Evolutionary conservation across 2,329 filamentous ascomycete genomes (phyloP).

Genomic region (Sarocladium brachiariae): DNA sequence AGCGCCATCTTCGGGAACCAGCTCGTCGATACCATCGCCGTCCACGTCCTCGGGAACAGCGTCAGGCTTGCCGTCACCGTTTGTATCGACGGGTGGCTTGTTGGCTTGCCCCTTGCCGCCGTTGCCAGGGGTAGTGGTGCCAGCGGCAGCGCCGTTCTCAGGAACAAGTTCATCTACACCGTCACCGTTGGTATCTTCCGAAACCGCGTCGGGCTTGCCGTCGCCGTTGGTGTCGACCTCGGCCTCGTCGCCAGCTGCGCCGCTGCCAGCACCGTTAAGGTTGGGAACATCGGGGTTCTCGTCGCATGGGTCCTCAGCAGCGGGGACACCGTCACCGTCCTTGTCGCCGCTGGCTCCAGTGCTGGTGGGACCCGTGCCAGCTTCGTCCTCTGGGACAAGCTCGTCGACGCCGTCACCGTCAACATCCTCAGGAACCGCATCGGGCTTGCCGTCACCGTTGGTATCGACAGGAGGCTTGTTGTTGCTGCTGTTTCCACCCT

Average conservation of each 20-base stretch:
- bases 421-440: background rate
- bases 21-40: no score
- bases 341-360: background rate
- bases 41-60: no score
- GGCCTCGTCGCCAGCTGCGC: background rate
- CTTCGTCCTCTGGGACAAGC: background rate
- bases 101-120: background rate
- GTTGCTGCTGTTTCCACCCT: no score
- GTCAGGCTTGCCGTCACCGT: no score
- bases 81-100: background rate
- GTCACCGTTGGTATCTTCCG: background rate
- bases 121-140: background rate
- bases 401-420: slow-evolving; percentile 4
- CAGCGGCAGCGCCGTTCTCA: background rate
- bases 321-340: background rate
- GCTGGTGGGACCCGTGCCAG: background rate
- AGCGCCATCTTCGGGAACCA: no score
- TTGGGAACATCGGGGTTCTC: background rate
- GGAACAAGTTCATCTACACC: slow-evolving; percentile 2
- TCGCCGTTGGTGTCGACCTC: background rate
- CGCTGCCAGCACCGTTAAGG: background rate
- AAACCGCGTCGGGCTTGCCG: background rate
- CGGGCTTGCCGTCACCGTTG: background rate
- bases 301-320: background rate
- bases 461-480: background rate